Evolutionary conservation across 2,329 filamentous ascomycete genomes (phyloP).

Genomic region (Scytalidium lignicola): DNA sequence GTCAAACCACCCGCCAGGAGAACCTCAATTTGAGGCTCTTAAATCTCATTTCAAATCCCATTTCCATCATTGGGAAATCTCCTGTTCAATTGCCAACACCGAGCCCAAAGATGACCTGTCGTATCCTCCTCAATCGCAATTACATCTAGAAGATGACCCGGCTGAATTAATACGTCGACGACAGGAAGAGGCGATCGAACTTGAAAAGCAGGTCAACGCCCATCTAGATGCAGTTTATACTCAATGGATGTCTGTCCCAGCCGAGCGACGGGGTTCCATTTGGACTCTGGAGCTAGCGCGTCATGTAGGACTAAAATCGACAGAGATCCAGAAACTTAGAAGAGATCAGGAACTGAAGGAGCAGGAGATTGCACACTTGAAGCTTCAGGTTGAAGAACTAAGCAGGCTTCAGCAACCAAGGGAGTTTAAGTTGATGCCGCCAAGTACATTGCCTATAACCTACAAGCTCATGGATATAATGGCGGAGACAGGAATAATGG

Average conservation of each 20-base stretch:
- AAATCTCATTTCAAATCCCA: conserved; percentile 61
- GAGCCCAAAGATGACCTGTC: conserved; percentile 44
- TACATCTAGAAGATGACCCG: conserved; percentile 23
- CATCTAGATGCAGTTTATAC: conserved; percentile 74
- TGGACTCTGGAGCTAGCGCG: conserved; percentile 59
- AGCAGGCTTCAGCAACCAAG: conserved; percentile 54
- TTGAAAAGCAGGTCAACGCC: conserved; percentile 65
- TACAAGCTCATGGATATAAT: conserved; percentile 42
- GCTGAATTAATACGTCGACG: conserved; percentile 29
- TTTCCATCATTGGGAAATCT: conserved; percentile 60
- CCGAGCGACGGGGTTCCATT: conserved; percentile 50
- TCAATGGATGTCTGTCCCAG: conserved; percentile 66
- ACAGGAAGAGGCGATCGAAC: conserved; percentile 32
- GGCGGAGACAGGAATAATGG: conserved; percentile 40
- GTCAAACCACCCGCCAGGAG: conserved; percentile 70
- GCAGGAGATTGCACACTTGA: conserved; percentile 54
- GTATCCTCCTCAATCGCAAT: conserved; percentile 35
- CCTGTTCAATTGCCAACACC: conserved; percentile 45
- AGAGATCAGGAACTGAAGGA: conserved; percentile 35
- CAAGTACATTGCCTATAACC: conserved; percentile 47
- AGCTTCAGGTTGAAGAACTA: conserved; percentile 53
- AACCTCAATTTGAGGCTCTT: conserved; percentile 69
- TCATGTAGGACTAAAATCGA: conserved; percentile 50
- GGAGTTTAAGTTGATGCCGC: conserved; percentile 50
- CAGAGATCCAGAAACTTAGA: conserved; percentile 46